A percentile compares a stretch with the other conserved stretches of the same genome.
Conservation (phyloP, 2,329 filamentous ascomycete genomes). For the Byssochlamys sp. region DNA sequence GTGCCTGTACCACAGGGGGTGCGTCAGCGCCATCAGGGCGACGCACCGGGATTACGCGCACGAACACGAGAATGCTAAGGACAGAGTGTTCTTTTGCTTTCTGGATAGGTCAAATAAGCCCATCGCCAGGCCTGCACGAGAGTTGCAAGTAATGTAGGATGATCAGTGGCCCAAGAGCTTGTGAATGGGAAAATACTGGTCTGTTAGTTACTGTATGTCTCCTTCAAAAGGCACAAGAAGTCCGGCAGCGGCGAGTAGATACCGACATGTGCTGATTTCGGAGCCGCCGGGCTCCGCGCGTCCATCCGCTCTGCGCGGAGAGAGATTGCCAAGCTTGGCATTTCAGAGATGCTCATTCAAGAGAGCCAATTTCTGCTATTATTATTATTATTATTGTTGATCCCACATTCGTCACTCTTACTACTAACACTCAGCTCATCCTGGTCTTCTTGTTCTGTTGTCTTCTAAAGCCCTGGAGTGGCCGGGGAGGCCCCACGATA, state of each 20-base stretch:
- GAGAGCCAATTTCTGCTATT: background rate
- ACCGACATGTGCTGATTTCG: background rate
- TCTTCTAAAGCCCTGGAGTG: background rate
- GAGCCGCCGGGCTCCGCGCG: background rate
- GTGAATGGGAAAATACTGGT: background rate
- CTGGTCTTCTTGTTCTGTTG: background rate
- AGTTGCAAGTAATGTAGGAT: background rate
- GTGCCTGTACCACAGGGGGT: slow-evolving; percentile 30
- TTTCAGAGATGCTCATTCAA: background rate
- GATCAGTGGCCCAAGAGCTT: background rate
- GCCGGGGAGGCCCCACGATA: background rate
- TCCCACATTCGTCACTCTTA: background rate
- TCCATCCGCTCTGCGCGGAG: background rate
- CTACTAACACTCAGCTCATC: background rate
- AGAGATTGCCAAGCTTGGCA: background rate
- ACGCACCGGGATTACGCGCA: slow-evolving; percentile 13
- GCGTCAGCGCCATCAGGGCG: slow-evolving; percentile 26
- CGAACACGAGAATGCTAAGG: slow-evolving; percentile 2
- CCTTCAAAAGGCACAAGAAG: background rate
- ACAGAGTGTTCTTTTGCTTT: slow-evolving; percentile 13
- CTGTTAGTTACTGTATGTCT: background rate
- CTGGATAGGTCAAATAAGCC: background rate
- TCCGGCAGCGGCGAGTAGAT: background rate
- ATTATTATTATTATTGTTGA: background rate
- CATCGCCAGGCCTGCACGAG: background rate